These are phyloP conservation scores for Pseudotsuga menziesii DNA, from an alignment of 75 land plant species.

Conservation along the genomic window DNA sequence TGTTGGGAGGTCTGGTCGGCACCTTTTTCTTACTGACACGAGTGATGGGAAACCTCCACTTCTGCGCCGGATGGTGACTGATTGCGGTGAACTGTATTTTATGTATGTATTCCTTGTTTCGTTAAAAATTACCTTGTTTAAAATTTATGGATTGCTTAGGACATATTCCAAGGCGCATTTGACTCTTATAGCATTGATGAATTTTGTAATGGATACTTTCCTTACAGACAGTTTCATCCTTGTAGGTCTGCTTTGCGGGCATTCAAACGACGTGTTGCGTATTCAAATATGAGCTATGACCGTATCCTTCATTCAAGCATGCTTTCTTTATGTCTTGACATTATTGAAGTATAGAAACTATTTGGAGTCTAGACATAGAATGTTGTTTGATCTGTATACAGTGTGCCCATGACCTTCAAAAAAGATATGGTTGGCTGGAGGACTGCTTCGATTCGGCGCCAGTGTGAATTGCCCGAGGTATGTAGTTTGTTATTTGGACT, in stretches of 20 bases:
- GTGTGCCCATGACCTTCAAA: constrained; percentile 8
- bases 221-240: not conserved
- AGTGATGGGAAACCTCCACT: constrained; percentile 62
- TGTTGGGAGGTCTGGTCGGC: constrained; percentile 74
- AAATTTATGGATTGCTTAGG: not conserved
- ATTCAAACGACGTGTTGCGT: constrained; percentile 70
- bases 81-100: constrained; percentile 67
- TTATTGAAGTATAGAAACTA: not conserved
- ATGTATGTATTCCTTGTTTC: constrained; percentile 35
- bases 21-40: constrained; percentile 76
- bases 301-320: constrained; percentile 58
- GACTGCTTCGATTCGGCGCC: constrained; percentile 73
- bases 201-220: not conserved
- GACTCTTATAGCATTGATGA: not conserved
- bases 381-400: not conserved
- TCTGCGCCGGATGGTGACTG: constrained; percentile 69
- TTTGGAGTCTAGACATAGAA: not conserved
- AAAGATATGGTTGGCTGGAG: constrained; percentile 90
- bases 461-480: constrained; percentile 76
- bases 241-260: constrained; percentile 79
- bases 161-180: not conserved
- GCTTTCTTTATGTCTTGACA: constrained; percentile 2
- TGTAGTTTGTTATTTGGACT: not conserved
- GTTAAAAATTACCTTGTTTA: not conserved
- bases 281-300: constrained; percentile 76